Conservation (phyloP, 108 stramenopile genomes). For the Conticribra weissflogii region DNA sequence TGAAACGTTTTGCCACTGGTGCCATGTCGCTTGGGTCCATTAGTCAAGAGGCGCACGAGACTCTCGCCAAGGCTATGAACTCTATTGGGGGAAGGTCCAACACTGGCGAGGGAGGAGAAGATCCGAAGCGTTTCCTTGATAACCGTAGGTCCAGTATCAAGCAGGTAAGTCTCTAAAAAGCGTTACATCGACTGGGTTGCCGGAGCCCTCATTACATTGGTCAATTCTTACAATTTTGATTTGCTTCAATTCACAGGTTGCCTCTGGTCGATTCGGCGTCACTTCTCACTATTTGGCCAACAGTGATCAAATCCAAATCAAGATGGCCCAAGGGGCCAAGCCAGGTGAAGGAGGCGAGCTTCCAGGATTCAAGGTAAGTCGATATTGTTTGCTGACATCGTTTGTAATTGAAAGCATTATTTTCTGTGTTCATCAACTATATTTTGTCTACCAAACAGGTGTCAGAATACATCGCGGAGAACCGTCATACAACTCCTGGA, state of each 20-base stretch:
- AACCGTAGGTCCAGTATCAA: slow-evolving; percentile 92
- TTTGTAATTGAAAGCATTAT: no score
- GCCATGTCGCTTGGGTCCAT: slow-evolving; percentile 97
- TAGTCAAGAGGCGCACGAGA: slow-evolving; percentile 94
- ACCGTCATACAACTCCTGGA: slow-evolving; percentile 92
- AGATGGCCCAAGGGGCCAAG: slow-evolving; percentile 98
- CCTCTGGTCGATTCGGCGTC: slow-evolving; percentile 95
- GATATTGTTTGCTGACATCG: no score
- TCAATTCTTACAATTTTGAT: no score
- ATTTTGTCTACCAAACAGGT: not conserved
- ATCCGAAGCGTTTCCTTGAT: slow-evolving; percentile 88
- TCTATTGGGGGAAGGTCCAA: slow-evolving; percentile 89
- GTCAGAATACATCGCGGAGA: slow-evolving; percentile 91
- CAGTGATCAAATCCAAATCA: slow-evolving; percentile 97
- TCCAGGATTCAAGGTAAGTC: slow-evolving; percentile 90
- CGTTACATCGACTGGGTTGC: no score
- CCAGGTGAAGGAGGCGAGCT: slow-evolving; percentile 97
- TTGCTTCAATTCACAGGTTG: no score
- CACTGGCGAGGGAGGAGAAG: slow-evolving; percentile 97
- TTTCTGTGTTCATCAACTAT: no score
- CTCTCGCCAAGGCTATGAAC: slow-evolving; percentile 94
- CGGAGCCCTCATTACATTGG: no score
- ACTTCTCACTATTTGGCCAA: slow-evolving; percentile 95
- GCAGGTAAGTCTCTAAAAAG: slow-evolving; percentile 39
- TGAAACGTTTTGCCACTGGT: slow-evolving; percentile 94